A percentile compares a stretch with the other conserved stretches of the same genome.
phyloP scores from a whole-genome alignment of 1,284 basidiomycete genomes.

The Caloboletus firmus region DNA sequence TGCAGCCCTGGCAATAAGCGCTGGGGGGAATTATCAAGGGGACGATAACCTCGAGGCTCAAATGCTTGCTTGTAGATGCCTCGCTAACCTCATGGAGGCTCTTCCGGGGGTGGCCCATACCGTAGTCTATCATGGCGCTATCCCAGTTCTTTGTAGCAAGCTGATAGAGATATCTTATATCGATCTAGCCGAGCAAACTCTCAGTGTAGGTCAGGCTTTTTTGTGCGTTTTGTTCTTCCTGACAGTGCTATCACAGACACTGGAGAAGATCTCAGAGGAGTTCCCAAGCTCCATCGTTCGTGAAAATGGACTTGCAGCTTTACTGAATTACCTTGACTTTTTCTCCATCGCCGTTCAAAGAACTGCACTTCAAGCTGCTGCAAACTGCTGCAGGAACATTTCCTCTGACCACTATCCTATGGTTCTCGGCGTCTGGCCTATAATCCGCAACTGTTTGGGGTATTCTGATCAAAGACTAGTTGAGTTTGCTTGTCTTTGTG shows the following conservation, averaged over 20 bases:
- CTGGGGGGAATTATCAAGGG: constrained; percentile 64
- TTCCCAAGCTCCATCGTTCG: constrained; percentile 92
- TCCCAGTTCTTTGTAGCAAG: constrained; percentile 93
- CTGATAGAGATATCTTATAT: constrained; percentile 95
- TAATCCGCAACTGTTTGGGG: constrained; percentile 84
- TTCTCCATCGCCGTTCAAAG: constrained; percentile 96
- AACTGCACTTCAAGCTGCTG: constrained; percentile 92
- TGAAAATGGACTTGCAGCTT: constrained; percentile 87
- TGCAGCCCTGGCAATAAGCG: constrained; percentile 76
- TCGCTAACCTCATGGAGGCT: constrained; percentile 96
- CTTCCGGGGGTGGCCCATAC: constrained; percentile 92
- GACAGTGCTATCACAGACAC: constrained; percentile 58
- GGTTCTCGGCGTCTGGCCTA: constrained; percentile 88
- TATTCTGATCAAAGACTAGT: constrained; percentile 93
- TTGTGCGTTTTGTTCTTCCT: constrained; percentile 13
- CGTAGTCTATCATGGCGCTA: constrained; percentile 92
- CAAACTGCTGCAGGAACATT: constrained; percentile 92
- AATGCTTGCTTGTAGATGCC: constrained; percentile 89
- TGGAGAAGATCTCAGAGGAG: constrained; percentile 97
- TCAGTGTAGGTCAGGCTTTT: constrained; percentile 70
- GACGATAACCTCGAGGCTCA: constrained; percentile 90
- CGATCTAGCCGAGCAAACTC: constrained; percentile 92
- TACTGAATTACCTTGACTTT: constrained; percentile 94
- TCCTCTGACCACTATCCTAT: constrained; percentile 84
- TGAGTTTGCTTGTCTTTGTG: constrained; percentile 89